Percentiles rank a stretch among this genome's conserved stretches.
These are phyloP conservation scores for Lepiota subincarnata DNA, from an alignment of 768 basidiomycete genomes.

Conservation along the genomic window DNA sequence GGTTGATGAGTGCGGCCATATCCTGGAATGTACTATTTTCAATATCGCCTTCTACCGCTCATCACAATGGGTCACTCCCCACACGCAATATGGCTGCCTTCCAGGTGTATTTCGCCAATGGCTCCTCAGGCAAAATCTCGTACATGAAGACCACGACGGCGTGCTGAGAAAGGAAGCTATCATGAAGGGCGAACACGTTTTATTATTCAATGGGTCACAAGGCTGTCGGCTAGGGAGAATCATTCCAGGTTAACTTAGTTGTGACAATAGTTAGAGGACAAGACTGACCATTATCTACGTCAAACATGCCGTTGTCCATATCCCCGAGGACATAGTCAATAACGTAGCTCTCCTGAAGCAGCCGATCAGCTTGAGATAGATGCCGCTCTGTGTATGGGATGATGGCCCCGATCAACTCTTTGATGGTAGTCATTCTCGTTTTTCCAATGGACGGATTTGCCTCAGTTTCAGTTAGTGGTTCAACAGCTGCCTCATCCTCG, in stretches of 20 bases:
- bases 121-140: conserved; percentile 56
- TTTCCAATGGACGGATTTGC: conserved; percentile 15
- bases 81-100: conserved; percentile 60
- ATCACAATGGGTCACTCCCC: conserved; percentile 63
- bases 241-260: conserved; percentile 7
- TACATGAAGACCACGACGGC: conserved; percentile 46
- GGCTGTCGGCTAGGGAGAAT: conserved; percentile 63
- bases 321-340: conserved; percentile 86
- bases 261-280: neutral
- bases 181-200: conserved; percentile 54
- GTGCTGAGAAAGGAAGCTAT: conserved; percentile 40
- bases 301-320: conserved; percentile 81
- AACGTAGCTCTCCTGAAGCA: conserved; percentile 94
- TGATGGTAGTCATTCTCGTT: conserved; percentile 38
- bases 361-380: conserved; percentile 73
- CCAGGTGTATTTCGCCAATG: conserved; percentile 66
- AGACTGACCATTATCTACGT: conserved; percentile 28
- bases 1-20: conserved; percentile 42
- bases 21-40: conserved; percentile 67
- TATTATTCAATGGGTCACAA: conserved; percentile 69
- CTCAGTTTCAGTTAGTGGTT: conserved; percentile 23
- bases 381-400: conserved; percentile 96
- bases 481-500: conserved; percentile 33
- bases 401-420: conserved; percentile 79
- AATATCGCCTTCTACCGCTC: conserved; percentile 67